phyloP scores from a whole-genome alignment of 1,284 basidiomycete species.

The Leccinum brunneo-olivaceum region DNA sequence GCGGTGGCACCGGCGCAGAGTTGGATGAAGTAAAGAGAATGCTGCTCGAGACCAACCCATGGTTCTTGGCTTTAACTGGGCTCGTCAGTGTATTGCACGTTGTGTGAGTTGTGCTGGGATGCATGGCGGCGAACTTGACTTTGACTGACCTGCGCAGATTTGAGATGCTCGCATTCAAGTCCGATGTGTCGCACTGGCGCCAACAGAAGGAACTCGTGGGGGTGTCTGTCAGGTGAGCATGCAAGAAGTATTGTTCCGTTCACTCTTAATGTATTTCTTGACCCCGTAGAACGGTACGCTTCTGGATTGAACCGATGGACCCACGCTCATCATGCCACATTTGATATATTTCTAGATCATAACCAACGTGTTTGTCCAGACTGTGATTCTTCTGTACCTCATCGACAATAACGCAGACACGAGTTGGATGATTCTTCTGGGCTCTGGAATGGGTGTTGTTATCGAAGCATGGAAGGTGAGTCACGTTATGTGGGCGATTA shows the following conservation, averaged over 20 bases:
- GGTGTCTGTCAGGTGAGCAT: conserved; percentile 67
- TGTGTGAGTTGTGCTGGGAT: conserved; percentile 47
- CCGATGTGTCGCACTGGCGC: conserved; percentile 92
- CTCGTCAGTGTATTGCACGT: conserved; percentile 84
- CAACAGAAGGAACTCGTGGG: conserved; percentile 84
- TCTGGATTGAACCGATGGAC: conserved; percentile 10
- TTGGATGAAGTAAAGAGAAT: conserved; percentile 92
- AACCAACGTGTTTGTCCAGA: conserved; percentile 89
- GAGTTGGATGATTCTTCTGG: conserved; percentile 91
- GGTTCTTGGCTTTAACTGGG: conserved; percentile 77
- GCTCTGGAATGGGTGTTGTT: conserved; percentile 80
- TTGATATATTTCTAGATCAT: conserved; percentile 53
- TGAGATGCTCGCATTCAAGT: conserved; percentile 92
- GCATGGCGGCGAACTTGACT: conserved; percentile 2
- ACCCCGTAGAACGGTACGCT: conserved; percentile 37
- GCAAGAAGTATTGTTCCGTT: conserved; percentile 5
- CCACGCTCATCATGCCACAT: conserved; percentile 9
- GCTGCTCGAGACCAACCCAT: conserved; percentile 91
- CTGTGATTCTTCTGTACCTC: conserved; percentile 86
- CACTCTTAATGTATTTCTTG: conserved; percentile 10
- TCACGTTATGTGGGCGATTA: conserved; percentile 10
- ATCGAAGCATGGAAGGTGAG: conserved; percentile 95
- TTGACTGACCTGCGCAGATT: conserved; percentile 45
- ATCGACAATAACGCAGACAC: conserved; percentile 95
- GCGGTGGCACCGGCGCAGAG: conserved; percentile 58